Conservation (phyloP, 2,329 filamentous ascomycete genomes). For the Aureobasidium sp. region DNA sequence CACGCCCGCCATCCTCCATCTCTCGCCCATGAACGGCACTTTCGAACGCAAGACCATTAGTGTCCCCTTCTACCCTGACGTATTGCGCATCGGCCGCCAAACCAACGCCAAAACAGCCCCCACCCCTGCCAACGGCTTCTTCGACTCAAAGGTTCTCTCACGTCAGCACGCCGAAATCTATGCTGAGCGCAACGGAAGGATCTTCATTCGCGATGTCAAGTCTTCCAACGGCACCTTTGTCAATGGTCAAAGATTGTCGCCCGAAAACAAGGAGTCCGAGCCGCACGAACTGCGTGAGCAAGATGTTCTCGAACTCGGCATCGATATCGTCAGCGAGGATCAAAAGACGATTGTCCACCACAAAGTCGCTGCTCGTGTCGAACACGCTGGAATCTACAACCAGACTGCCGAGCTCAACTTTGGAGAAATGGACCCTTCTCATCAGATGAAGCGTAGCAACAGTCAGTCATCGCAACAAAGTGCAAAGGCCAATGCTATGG, state of each 20-base stretch:
- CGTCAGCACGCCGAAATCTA: conserved; percentile 94
- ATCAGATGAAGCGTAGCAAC: conserved; percentile 51
- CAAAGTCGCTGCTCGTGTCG: conserved; percentile 94
- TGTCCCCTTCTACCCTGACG: conserved; percentile 90
- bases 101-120: conserved; percentile 95
- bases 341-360: conserved; percentile 98
- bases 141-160: conserved; percentile 96
- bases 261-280: conserved; percentile 92
- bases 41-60: conserved; percentile 96
- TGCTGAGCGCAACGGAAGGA: conserved; percentile 69
- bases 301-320: conserved; percentile 88
- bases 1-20: conserved; percentile 69
- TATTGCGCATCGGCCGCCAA: conserved; percentile 85
- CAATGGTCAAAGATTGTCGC: conserved; percentile 81
- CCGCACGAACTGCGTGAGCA: conserved; percentile 86
- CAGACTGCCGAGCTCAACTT: conserved; percentile 77
- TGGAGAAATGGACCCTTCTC: conserved; percentile 72
- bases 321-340: conserved; percentile 97
- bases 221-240: conserved; percentile 99
- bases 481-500: conserved; percentile 15
- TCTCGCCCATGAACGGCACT: conserved; percentile 87
- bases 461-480: conserved; percentile 36
- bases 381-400: conserved; percentile 80
- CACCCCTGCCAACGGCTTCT: conserved; percentile 85
- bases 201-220: conserved; percentile 95